A percentile compares a stretch with the other conserved stretches of the same genome.
phyloP scores from a whole-genome alignment of 805 yeast genomes.

The Pichia occidentalis region DNA sequence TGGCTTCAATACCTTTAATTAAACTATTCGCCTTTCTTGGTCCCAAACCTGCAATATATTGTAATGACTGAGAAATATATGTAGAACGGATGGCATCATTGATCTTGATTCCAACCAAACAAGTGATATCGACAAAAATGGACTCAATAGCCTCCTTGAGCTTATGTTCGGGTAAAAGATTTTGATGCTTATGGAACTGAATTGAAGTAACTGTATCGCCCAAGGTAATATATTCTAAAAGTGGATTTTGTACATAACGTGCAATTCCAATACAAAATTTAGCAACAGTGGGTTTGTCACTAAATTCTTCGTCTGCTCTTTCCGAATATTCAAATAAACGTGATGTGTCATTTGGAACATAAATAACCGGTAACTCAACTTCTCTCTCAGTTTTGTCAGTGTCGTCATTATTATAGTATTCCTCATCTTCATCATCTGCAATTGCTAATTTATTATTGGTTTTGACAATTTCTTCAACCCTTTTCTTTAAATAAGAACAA shows the following conservation, averaged over 20 bases:
- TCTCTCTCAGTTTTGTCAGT: constrained; percentile 25
- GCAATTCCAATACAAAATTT: constrained; percentile 87
- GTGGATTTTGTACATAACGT: constrained; percentile 88
- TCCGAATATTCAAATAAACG: constrained; percentile 75
- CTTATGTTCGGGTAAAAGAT: constrained; percentile 55
- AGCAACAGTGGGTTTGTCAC: constrained; percentile 74
- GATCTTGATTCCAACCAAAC: constrained; percentile 88
- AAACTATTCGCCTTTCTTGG: constrained; percentile 91
- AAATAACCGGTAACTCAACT: constrained; percentile 54
- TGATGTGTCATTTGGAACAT: constrained; percentile 92
- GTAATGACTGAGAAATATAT: constrained; percentile 64
- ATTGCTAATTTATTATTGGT: constrained; percentile 43
- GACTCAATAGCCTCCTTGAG: constrained; percentile 65
- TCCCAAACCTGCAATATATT: constrained; percentile 86
- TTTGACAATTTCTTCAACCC: constrained; percentile 49
- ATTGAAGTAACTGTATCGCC: constrained; percentile 68
- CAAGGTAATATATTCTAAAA: constrained; percentile 78
- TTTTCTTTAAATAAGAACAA: constrained; percentile 54
- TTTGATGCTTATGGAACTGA: constrained; percentile 63
- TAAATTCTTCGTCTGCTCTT: constrained; percentile 69
- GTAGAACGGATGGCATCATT: constrained; percentile 79
- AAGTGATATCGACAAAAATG: constrained; percentile 82
- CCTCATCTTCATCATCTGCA: constrained; percentile 37
- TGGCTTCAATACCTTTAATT: constrained; percentile 66
- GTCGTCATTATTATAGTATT: constrained; percentile 26